phyloP scores from a whole-genome alignment of 1,139 yeast genomes.

The Geotrichum reessii region DNA sequence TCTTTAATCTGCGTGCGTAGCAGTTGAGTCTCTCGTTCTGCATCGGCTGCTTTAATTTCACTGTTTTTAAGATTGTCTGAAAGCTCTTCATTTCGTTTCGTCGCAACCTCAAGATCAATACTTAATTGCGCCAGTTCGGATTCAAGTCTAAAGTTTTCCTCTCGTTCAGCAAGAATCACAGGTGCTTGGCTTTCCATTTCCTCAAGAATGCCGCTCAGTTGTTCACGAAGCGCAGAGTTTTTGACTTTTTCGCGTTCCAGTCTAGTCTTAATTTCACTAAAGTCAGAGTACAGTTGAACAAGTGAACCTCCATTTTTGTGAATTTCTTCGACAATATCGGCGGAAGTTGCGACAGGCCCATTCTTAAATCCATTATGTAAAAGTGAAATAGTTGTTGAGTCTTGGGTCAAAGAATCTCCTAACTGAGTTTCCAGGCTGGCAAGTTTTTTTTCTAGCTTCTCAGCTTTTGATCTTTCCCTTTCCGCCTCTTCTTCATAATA shows the following conservation, averaged over 20 bases:
- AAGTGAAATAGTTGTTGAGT: not conserved
- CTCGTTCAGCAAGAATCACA: conserved; percentile 60
- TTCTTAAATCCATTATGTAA: conserved; percentile 12
- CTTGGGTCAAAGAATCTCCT: conserved; percentile 26
- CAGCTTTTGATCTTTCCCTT: conserved; percentile 28
- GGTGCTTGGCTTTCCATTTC: conserved; percentile 84
- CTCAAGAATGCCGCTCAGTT: conserved; percentile 61
- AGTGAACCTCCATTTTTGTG: conserved; percentile 55
- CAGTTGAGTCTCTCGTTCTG: conserved; percentile 36
- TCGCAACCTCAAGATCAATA: conserved; percentile 43
- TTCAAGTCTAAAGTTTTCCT: conserved; percentile 46
- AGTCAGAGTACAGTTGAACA: conserved; percentile 64
- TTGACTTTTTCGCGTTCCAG: conserved; percentile 52
- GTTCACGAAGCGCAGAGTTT: conserved; percentile 56
- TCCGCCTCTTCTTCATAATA: conserved; percentile 33
- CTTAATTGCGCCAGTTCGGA: conserved; percentile 48
- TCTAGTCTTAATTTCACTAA: conserved; percentile 55
- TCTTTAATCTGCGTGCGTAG: conserved; percentile 58
- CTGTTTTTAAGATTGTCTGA: conserved; percentile 32
- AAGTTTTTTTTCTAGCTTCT: conserved; percentile 30
- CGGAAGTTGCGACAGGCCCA: conserved; percentile 26
- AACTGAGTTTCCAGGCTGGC: conserved; percentile 31
- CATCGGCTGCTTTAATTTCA: conserved; percentile 27
- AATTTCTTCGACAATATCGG: conserved; percentile 45
- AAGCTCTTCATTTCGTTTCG: conserved; percentile 41